Conservation (phyloP, 2,329 filamentous ascomycete genomes). For the Paecilomyces fulvus region DNA sequence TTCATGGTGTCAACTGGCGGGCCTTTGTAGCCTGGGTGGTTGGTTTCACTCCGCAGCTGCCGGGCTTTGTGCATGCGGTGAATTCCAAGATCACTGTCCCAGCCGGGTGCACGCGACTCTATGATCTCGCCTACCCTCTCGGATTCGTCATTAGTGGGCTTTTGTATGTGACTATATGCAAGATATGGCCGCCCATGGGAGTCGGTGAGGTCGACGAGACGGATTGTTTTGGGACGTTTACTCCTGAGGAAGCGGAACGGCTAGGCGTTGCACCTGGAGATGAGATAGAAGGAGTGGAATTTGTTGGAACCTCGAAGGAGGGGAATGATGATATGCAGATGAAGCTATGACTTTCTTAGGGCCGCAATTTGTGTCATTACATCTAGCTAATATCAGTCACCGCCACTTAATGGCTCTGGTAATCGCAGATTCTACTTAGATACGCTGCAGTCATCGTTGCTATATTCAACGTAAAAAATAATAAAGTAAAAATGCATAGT, state of each 20-base stretch:
- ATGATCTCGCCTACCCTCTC: conserved; percentile 35
- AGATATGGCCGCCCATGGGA: conserved; percentile 21
- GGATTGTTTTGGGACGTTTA: conserved; percentile 10
- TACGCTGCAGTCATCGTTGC: too few relatives aligned
- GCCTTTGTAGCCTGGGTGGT: conserved; percentile 33
- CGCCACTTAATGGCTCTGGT: neutral
- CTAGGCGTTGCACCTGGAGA: conserved; percentile 7
- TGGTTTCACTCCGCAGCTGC: conserved; percentile 22
- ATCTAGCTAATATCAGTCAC: neutral
- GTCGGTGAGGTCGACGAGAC: conserved; percentile 10
- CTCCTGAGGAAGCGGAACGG: conserved; percentile 6
- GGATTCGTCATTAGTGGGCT: conserved; percentile 34
- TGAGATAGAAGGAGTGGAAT: conserved; percentile 2
- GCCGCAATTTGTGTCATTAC: neutral
- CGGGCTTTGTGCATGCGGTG: conserved; percentile 18
- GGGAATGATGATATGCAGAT: neutral
- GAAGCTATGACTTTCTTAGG: neutral
- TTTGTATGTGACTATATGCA: conserved; percentile 23
- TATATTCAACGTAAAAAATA: too few relatives aligned
- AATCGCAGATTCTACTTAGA: too few relatives aligned
- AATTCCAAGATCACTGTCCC: conserved; percentile 15
- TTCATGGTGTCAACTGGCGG: conserved; percentile 37
- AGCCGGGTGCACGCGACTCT: conserved; percentile 28
- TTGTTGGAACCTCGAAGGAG: neutral
- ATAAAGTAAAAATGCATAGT: too few relatives aligned